A percentile compares a stretch with the other conserved stretches of the same genome.
Conservation (phyloP, 208 protist genomes). For the Leptomonas pyrrhocoris region DNA sequence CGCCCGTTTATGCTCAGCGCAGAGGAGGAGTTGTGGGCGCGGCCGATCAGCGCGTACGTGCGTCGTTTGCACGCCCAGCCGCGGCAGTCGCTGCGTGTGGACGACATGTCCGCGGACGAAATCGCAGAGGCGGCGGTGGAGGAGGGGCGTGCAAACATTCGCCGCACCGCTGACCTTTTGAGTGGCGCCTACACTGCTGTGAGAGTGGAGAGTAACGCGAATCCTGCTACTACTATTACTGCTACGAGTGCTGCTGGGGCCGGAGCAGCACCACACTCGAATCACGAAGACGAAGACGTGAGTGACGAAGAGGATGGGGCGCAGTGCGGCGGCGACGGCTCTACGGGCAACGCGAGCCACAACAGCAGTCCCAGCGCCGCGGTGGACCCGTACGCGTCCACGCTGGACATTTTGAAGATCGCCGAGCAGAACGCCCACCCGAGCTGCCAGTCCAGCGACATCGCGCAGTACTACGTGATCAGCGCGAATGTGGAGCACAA, state of each 20-base stretch:
- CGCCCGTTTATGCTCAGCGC: slow-evolving; percentile 61
- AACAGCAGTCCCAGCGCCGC: not conserved
- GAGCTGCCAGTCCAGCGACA: slow-evolving; percentile 25
- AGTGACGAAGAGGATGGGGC: not conserved
- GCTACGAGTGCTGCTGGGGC: not conserved
- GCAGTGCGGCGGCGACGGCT: too few species aligned
- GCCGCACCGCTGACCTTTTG: slow-evolving; percentile 9
- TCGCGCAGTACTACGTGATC: slow-evolving; percentile 20
- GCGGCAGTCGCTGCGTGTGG: slow-evolving; percentile 44
- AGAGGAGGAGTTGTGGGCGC: slow-evolving; percentile 86
- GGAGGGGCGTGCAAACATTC: slow-evolving; percentile 9
- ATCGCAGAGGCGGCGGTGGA: slow-evolving; percentile 24
- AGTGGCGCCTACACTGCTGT: not conserved
- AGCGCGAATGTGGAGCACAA: slow-evolving; percentile 91
- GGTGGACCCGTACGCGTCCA: not conserved
- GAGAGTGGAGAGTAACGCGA: too few species aligned
- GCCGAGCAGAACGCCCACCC: slow-evolving; percentile 25
- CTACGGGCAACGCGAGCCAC: not conserved
- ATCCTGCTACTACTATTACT: not conserved
- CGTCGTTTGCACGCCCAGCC: slow-evolving; percentile 52
- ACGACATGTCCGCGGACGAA: slow-evolving; percentile 32
- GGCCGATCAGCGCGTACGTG: slow-evolving; percentile 56
- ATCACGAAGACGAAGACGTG: not conserved
- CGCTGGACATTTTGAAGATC: slow-evolving; percentile 11
- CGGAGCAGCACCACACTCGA: not conserved